Percentiles rank a stretch among this genome's conserved stretches.
Evolutionary conservation across 2,329 filamentous ascomycete species (phyloP).

Genomic region (Sporothrix brunneoviolacea): DNA sequence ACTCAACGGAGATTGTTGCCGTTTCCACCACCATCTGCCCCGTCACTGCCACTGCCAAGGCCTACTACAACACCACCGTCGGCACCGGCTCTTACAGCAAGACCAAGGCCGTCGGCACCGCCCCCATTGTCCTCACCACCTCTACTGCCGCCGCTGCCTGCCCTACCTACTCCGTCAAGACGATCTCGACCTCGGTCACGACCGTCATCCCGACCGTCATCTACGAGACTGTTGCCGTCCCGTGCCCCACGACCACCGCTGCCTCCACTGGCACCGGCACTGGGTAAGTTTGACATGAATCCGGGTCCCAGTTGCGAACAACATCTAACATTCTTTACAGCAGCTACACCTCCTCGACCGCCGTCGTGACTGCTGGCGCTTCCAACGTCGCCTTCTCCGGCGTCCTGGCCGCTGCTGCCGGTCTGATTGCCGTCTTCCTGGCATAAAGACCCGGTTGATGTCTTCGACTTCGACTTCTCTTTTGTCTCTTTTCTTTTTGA

Average conservation of each 20-base stretch:
- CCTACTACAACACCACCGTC: conserved; percentile 18
- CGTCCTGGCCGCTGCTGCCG: conserved; percentile 48
- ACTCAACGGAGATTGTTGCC: conserved; percentile 32
- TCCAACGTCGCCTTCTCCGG: conserved; percentile 47
- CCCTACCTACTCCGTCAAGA: conserved; percentile 38
- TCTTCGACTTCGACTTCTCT: conserved; percentile 5
- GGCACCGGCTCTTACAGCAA: not conserved
- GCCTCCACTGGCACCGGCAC: conserved; percentile 25
- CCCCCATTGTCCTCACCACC: conserved; percentile 35
- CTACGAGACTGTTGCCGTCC: conserved; percentile 40
- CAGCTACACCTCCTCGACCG: conserved; percentile 21
- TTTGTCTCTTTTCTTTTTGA: conserved; percentile 28
- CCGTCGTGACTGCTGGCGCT: conserved; percentile 44
- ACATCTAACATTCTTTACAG: conserved; percentile 16
- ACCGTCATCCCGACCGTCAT: conserved; percentile 49
- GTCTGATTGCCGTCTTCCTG: conserved; percentile 47
- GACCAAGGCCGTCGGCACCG: not conserved
- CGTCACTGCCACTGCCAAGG: conserved; percentile 19
- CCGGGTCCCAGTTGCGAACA: too few relatives aligned
- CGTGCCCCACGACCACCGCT: conserved; percentile 32
- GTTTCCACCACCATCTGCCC: conserved; percentile 41
- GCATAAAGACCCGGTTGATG: conserved; percentile 35
- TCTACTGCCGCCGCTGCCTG: conserved; percentile 24
- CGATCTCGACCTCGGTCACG: conserved; percentile 50
- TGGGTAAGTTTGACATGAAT: conserved; percentile 30